phyloP scores from a whole-genome alignment of 2,329 filamentous ascomycete genomes.

The Shiraia sp. region DNA sequence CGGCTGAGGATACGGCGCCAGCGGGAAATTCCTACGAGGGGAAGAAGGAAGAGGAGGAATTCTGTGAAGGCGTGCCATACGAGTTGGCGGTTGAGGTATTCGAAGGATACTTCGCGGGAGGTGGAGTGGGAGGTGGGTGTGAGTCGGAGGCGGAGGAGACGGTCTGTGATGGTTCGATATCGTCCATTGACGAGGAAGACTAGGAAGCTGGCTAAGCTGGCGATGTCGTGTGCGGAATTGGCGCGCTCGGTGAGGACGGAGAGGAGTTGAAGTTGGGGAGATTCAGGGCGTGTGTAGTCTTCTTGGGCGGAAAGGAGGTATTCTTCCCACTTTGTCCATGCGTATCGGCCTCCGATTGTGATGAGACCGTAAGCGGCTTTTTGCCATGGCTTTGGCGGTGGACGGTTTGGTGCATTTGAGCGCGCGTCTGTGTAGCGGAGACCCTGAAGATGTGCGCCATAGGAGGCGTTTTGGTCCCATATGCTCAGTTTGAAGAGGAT shows the following conservation, averaged over 20 bases:
- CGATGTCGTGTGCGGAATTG: conserved; percentile 76
- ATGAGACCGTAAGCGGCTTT: conserved; percentile 82
- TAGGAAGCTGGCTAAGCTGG: conserved; percentile 82
- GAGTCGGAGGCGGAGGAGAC: conserved; percentile 80
- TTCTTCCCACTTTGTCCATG: conserved; percentile 89
- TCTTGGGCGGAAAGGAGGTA: conserved; percentile 79
- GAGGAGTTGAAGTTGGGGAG: conserved; percentile 59
- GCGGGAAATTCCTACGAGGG: conserved; percentile 88
- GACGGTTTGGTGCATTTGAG: conserved; percentile 54
- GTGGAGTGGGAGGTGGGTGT: conserved; percentile 82
- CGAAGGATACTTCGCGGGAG: conserved; percentile 90
- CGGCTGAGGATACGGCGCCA: conserved; percentile 90
- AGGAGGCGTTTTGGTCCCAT: conserved; percentile 95
- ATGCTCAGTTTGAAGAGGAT: conserved; percentile 92
- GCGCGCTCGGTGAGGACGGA: conserved; percentile 69
- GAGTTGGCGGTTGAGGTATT: conserved; percentile 95
- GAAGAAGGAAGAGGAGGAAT: conserved; percentile 95
- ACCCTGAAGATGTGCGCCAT: conserved; percentile 91
- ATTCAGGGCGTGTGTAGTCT: conserved; percentile 64
- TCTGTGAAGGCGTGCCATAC: conserved; percentile 99
- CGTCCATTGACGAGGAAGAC: conserved; percentile 89
- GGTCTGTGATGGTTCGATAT: conserved; percentile 88
- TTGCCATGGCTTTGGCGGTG: conserved; percentile 77
- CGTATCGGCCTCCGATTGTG: conserved; percentile 85
- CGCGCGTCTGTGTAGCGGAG: conserved; percentile 87